A percentile compares a stretch with the other conserved stretches of the same genome.
These are phyloP conservation scores for Penicillium thymicola DNA, from an alignment of 2,329 filamentous ascomycete species.

Conservation along the genomic window DNA sequence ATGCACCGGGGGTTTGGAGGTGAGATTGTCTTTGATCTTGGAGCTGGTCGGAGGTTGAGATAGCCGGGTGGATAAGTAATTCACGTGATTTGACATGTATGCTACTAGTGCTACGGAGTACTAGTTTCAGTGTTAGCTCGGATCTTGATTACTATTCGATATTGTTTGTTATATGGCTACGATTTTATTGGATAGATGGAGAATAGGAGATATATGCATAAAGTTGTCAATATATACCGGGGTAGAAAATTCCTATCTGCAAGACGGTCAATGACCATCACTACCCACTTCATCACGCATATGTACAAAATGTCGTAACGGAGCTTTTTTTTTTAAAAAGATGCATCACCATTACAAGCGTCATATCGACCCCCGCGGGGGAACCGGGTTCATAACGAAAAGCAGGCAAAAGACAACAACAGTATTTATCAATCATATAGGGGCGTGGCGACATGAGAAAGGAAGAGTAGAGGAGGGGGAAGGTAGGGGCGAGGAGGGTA, in stretches of 20 bases:
- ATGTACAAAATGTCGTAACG: constrained; percentile 14
- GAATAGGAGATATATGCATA: neutral
- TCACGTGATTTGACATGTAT: constrained; percentile 3
- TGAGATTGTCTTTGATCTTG: neutral
- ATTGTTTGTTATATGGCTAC: neutral
- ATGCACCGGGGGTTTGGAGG: neutral
- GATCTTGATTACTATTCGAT: too few species aligned
- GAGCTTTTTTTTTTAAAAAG: constrained; percentile 4
- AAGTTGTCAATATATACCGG: constrained; percentile 13
- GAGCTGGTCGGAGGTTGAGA: neutral
- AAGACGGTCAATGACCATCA: neutral
- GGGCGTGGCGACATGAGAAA: constrained; percentile 26
- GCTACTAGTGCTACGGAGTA: neutral
- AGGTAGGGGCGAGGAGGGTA: neutral
- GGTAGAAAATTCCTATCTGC: constrained; percentile 6
- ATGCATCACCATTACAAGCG: constrained; percentile 11
- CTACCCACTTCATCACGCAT: constrained; percentile 2
- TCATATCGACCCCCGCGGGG: constrained; percentile 14
- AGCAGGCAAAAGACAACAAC: constrained; percentile 9
- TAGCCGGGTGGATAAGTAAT: neutral
- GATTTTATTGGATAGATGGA: neutral
- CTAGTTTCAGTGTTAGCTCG: neutral
- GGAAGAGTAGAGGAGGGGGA: constrained; percentile 6
- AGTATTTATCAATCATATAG: constrained; percentile 27
- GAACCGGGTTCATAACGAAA: constrained; percentile 2